Percentiles rank a stretch among this genome's conserved stretches.
Evolutionary conservation across 2,329 filamentous ascomycete species (phyloP).

Genomic region (Aureobasidium pullulans): DNA sequence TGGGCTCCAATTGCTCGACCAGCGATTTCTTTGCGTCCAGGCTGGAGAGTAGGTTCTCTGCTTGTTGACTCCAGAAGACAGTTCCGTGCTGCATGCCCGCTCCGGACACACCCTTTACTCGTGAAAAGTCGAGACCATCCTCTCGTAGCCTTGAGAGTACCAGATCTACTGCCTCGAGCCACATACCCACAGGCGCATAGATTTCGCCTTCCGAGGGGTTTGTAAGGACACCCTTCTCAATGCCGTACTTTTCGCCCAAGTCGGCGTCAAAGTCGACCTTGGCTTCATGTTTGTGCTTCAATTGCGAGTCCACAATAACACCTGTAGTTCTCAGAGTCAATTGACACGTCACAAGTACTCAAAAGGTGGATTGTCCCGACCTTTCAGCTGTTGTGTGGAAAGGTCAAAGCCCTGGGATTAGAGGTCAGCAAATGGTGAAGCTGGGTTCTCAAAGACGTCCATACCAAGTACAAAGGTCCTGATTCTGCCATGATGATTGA

Average conservation of each 20-base stretch:
- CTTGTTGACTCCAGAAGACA: slow-evolving; percentile 78
- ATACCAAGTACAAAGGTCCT: slow-evolving; percentile 12
- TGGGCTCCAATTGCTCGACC: slow-evolving; percentile 59
- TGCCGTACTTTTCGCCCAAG: slow-evolving; percentile 55
- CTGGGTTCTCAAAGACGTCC: not conserved
- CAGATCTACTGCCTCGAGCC: slow-evolving; percentile 85
- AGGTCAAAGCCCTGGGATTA: slow-evolving; percentile 68
- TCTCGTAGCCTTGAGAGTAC: slow-evolving; percentile 67
- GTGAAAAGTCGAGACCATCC: slow-evolving; percentile 62
- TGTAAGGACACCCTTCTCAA: slow-evolving; percentile 80
- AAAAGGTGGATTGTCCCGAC: slow-evolving; percentile 33
- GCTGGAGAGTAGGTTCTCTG: slow-evolving; percentile 54
- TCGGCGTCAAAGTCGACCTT: slow-evolving; percentile 95
- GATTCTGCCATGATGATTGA: slow-evolving; percentile 1
- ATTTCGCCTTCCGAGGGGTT: slow-evolving; percentile 81
- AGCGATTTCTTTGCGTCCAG: slow-evolving; percentile 57
- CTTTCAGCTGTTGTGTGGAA: slow-evolving; percentile 94
- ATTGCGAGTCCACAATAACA: slow-evolving; percentile 74
- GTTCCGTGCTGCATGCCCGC: slow-evolving; percentile 97
- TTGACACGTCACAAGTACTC: not conserved
- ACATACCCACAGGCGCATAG: slow-evolving; percentile 86
- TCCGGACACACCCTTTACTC: slow-evolving; percentile 75
- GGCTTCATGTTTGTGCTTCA: slow-evolving; percentile 73
- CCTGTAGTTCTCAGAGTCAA: slow-evolving; percentile 39
- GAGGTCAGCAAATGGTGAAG: not conserved